phyloP scores from a whole-genome alignment of 352 stramenopile genomes.

The Phytophthora pistaciae region DNA sequence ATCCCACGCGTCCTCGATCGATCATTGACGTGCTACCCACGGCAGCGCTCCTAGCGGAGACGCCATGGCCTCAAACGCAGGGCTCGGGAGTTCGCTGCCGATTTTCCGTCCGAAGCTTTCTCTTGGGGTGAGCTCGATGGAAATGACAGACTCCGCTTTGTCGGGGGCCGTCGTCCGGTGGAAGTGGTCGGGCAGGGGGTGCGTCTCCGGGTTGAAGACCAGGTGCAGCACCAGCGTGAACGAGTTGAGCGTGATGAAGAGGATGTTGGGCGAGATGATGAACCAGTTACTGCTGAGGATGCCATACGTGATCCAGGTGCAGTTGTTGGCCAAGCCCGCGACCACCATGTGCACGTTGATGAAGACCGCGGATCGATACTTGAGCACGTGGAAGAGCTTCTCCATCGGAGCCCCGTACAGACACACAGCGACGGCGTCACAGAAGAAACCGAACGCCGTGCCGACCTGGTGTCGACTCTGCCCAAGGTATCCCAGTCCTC shows the following conservation, averaged over 20 bases:
- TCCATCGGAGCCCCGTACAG: conserved; percentile 49
- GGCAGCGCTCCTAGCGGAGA: conserved; percentile 16
- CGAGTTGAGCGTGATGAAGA: conserved; percentile 35
- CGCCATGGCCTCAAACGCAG: conserved; percentile 17
- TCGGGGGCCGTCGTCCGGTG: conserved; percentile 4
- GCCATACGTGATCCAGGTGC: conserved; percentile 55
- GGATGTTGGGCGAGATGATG: conserved; percentile 33
- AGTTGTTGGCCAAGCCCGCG: conserved; percentile 48
- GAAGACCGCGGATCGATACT: conserved; percentile 38
- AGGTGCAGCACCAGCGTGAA: conserved; percentile 27
- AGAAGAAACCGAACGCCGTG: conserved; percentile 35
- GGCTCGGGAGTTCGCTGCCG: conserved; percentile 6
- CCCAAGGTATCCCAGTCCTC: conserved; percentile 32
- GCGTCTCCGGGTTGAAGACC: conserved; percentile 37
- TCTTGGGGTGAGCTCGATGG: conserved; percentile 19
- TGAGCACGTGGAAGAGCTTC: conserved; percentile 51
- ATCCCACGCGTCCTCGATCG: too few relatives aligned
- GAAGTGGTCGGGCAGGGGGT: conserved; percentile 24
- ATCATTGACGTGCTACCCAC: conserved; percentile 4
- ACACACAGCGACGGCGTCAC: conserved; percentile 40
- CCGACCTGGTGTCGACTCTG: conserved; percentile 34
- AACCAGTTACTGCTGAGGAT: conserved; percentile 33
- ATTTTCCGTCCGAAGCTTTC: conserved; percentile 15
- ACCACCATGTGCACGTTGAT: conserved; percentile 58
- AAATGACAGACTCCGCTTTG: conserved; percentile 6